A percentile compares a stretch with the other conserved stretches of the same genome.
These are phyloP conservation scores for Penicillium alfredii DNA, from an alignment of 495 filamentous ascomycete species.

Conservation along the genomic window DNA sequence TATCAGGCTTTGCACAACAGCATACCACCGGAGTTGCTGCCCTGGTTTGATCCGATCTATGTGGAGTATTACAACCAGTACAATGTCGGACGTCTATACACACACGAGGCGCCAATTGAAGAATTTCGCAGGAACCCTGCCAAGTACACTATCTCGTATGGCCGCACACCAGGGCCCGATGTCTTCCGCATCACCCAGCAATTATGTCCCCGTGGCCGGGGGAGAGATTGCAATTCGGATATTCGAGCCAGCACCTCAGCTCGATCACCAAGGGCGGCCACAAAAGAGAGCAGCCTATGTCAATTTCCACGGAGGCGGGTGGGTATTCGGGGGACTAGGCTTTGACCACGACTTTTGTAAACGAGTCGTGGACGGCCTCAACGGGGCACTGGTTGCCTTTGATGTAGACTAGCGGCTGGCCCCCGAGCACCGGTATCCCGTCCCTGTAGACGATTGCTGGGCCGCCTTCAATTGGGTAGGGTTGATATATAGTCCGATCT, in stretches of 20 bases:
- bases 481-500: too few species aligned
- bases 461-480: slow-evolving; percentile 38
- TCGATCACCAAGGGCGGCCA: slow-evolving; percentile 22
- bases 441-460: slow-evolving; percentile 35
- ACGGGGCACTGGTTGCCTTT: slow-evolving; percentile 34
- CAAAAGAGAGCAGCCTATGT: slow-evolving; percentile 34
- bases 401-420: slow-evolving; percentile 37
- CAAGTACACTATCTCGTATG: slow-evolving; percentile 30
- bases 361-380: slow-evolving; percentile 27
- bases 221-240: slow-evolving; percentile 34
- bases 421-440: slow-evolving; percentile 32
- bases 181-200: slow-evolving; percentile 36
- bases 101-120: slow-evolving; percentile 40
- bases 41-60: slow-evolving; percentile 31
- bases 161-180: slow-evolving; percentile 29
- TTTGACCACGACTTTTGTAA: slow-evolving; percentile 37
- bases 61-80: slow-evolving; percentile 34
- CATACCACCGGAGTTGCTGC: slow-evolving; percentile 27
- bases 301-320: slow-evolving; percentile 38
- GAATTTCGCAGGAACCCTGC: slow-evolving; percentile 38
- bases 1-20: slow-evolving; percentile 34
- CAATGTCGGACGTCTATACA: slow-evolving; percentile 36
- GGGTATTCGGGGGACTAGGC: slow-evolving; percentile 33
- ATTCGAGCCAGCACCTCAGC: slow-evolving; percentile 30
- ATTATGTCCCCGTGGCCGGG: slow-evolving; percentile 29